Evolutionary conservation across 2,329 filamentous ascomycete genomes (phyloP).

Genomic region (Bipolaris zeicola): DNA sequence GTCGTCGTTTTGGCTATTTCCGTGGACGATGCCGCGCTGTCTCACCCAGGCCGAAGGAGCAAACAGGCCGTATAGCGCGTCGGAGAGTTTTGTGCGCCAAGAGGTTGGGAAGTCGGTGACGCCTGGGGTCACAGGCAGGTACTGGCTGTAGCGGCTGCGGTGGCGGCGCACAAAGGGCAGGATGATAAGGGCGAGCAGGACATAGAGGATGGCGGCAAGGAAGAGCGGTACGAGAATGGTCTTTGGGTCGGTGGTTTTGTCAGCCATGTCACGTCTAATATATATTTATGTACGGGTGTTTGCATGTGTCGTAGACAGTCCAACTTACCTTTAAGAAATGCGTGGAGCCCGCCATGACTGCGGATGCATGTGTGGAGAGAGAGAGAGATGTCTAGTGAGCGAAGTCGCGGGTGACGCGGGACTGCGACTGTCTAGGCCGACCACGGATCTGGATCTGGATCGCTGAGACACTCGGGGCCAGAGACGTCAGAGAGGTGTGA

Average conservation of each 20-base stretch:
- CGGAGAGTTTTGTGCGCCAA: constrained; percentile 45
- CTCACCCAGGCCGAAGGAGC: constrained; percentile 39
- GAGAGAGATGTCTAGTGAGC: no score
- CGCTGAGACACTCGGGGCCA: constrained; percentile 6
- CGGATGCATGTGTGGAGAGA: constrained; percentile 11
- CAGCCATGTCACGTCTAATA: neutral
- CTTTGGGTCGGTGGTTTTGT: constrained; percentile 28
- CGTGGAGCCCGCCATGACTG: constrained; percentile 40
- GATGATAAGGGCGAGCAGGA: constrained; percentile 49
- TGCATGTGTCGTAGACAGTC: constrained; percentile 10
- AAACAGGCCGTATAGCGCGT: constrained; percentile 43
- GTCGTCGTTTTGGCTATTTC: constrained; percentile 43
- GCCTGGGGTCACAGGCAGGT: constrained; percentile 48
- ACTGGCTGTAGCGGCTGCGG: constrained; percentile 52
- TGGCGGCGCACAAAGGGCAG: constrained; percentile 54
- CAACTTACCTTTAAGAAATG: constrained; percentile 44
- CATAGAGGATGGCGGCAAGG: constrained; percentile 52
- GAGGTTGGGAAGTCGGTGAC: constrained; percentile 23
- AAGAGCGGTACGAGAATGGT: constrained; percentile 54
- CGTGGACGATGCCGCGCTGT: constrained; percentile 37
- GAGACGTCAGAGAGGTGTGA: constrained; percentile 1
- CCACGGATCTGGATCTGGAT: neutral
- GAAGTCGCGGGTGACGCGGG: no score
- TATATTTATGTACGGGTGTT: neutral
- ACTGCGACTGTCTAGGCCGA: neutral